Evolutionary conservation across 164 flowering plant genomes (phyloP).

Genomic region (Annona cherimola): DNA sequence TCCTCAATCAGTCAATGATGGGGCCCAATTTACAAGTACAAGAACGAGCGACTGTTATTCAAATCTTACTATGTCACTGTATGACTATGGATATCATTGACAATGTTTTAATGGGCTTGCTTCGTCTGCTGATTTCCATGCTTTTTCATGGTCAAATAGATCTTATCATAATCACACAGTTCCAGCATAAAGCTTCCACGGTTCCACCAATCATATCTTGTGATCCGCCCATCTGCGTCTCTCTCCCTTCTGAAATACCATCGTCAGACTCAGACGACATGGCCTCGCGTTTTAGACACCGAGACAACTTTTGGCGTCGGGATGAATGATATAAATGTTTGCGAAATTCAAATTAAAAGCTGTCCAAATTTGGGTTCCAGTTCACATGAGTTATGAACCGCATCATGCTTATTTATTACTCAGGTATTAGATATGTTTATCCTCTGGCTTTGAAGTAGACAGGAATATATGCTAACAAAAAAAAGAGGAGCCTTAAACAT

Average conservation of each 20-base stretch:
- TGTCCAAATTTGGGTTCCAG: background rate
- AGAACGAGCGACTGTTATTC: background rate
- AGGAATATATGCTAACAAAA: background rate
- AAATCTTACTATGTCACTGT: background rate
- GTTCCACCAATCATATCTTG: background rate
- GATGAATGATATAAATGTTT: background rate
- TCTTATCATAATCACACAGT: background rate
- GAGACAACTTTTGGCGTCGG: background rate
- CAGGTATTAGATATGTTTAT: background rate
- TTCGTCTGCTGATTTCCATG: background rate
- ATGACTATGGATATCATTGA: background rate
- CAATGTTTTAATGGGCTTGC: background rate
- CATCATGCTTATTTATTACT: background rate
- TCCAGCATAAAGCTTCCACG: constrained; percentile 1
- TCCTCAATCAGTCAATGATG: background rate
- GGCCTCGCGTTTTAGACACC: background rate
- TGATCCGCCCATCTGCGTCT: background rate
- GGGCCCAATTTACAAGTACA: background rate
- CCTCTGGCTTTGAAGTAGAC: background rate
- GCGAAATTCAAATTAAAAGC: background rate
- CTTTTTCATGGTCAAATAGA: background rate
- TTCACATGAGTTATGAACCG: background rate
- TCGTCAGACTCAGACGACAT: background rate
- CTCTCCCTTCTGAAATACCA: background rate
- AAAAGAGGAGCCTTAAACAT: background rate